Conservation (phyloP, 2,329 filamentous ascomycete species). For the Paraconiothyrium sp. region DNA sequence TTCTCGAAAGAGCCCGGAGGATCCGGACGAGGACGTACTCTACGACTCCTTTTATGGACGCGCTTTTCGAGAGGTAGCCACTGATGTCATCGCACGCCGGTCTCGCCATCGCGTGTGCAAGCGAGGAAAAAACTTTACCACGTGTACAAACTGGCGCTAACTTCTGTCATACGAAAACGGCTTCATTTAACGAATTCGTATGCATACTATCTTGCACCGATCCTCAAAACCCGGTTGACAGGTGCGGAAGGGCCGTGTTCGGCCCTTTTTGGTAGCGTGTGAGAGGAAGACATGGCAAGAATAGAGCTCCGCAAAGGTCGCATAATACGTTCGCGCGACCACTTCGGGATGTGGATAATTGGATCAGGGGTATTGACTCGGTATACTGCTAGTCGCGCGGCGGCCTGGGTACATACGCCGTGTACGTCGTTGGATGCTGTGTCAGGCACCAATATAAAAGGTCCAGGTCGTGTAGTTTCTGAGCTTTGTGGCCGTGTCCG, state of each 20-base stretch:
- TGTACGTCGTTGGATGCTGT: neutral
- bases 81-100: conserved; percentile 3
- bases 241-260: neutral
- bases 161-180: conserved; percentile 9
- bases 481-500: neutral
- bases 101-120: conserved; percentile 7
- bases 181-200: conserved; percentile 7
- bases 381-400: neutral
- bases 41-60: too few relatives aligned
- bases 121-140: conserved; percentile 3
- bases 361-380: neutral
- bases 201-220: neutral
- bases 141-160: conserved; percentile 3
- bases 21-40: neutral
- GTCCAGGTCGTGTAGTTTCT: too few relatives aligned
- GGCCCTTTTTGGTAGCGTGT: neutral
- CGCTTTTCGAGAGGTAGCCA: neutral
- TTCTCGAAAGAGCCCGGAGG: conserved; percentile 7
- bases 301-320: neutral
- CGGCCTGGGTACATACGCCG: neutral
- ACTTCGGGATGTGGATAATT: neutral
- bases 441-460: neutral
- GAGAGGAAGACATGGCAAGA: neutral
- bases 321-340: neutral
- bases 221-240: conserved; percentile 1